Evolutionary conservation across 345 rosid species (phyloP).

Genomic region (Raphanus raphanistrum): DNA sequence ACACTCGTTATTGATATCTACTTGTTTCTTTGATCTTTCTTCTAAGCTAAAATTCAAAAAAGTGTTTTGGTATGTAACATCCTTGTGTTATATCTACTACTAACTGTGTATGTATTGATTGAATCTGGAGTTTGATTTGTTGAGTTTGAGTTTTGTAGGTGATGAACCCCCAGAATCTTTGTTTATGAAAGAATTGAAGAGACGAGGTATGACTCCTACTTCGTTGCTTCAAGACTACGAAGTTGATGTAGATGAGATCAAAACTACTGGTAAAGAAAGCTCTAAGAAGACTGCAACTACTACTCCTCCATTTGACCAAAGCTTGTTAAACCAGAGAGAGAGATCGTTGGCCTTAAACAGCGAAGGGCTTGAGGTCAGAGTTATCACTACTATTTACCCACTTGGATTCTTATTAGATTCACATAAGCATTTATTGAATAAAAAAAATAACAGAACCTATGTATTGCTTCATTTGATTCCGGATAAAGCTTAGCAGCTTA

Average conservation of each 20-base stretch:
- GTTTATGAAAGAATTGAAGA: constrained; percentile 89
- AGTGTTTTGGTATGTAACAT: not conserved
- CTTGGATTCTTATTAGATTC: no score
- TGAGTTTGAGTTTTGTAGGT: constrained; percentile 45
- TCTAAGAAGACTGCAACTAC: constrained; percentile 68
- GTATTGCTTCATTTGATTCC: no score
- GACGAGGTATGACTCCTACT: constrained; percentile 90
- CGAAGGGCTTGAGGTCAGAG: constrained; percentile 90
- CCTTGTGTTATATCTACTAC: not conserved
- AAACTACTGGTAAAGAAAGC: constrained; percentile 49
- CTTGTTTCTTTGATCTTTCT: not conserved
- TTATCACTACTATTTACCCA: no score
- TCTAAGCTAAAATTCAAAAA: not conserved
- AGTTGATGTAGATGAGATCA: constrained; percentile 49
- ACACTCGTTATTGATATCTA: not conserved
- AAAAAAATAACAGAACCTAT: no score
- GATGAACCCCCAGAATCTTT: constrained; percentile 93
- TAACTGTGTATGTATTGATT: not conserved
- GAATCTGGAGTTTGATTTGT: constrained; percentile 14
- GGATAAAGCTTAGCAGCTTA: no score
- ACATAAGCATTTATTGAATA: no score
- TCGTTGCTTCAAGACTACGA: constrained; percentile 82
- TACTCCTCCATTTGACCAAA: constrained; percentile 57
- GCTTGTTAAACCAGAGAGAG: constrained; percentile 79
- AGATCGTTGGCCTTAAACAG: constrained; percentile 83